Evolutionary conservation across 768 basidiomycete genomes (phyloP), one percentile per base, ranked within the genome.

Genomic region (Daedaleopsis sinensis): DNA sequence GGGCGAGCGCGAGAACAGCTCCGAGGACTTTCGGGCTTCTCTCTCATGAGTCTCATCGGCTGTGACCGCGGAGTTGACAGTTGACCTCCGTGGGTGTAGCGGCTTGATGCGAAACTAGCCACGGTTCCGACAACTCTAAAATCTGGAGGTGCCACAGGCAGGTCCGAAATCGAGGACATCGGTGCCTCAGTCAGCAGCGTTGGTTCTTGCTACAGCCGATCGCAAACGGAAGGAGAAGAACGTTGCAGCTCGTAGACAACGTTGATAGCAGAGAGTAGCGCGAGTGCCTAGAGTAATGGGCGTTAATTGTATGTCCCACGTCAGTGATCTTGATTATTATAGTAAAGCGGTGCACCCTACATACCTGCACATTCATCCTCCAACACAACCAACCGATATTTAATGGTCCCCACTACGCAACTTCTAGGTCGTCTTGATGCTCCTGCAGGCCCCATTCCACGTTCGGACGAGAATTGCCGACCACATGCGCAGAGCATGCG

Each of bases 1-100:
- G 37, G 58, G 43, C 12, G 52, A 55, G 42, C 37, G 61, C 55
- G 54, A 44, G 52, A 48, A 43, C 36, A 57, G 55, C 55, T 62
- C 61, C 61, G 61, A 62, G 61, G 61, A 62, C 35, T 52, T 62
- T 62, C 55, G 61, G 61, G n/a, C 47, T 35, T 62, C 55, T 55
- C 50, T 52, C 52, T 46, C 12, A 35, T 5, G 23, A 49, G 32
- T 52, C 52, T 46, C 12, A 35, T 5, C 37, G 55, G 32, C 43
- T 43, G 37, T 50, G 44, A 62, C 61, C 61, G 61, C 61, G 61
- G 61, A 62, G 18, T 62, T 51, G 50, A 32, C 61, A 50, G 27
- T 44, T 13, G 43, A 24, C 35, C 58, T 52, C 51, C 55, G 55
- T 57, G 43, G 55, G 52, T 19, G 35, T 36, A 53, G 19, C 12